These are phyloP conservation scores for Fusarium cicatricum DNA, from an alignment of 2,329 filamentous ascomycete species.

Conservation along the genomic window DNA sequence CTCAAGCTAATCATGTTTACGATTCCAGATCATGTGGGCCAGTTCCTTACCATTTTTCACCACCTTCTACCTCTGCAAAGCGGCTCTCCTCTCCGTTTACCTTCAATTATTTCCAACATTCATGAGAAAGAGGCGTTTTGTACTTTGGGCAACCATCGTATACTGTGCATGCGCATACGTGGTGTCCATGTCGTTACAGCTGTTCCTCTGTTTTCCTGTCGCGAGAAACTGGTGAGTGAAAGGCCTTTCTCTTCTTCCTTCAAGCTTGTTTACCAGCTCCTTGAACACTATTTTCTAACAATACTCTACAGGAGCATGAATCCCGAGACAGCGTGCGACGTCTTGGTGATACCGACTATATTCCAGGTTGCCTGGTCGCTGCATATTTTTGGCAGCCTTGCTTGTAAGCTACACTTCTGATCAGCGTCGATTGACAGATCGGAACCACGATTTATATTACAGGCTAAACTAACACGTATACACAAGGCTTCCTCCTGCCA, in stretches of 20 bases:
- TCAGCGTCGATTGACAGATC: no score
- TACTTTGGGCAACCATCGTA: constrained; percentile 4
- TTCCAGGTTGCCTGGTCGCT: constrained; percentile 28
- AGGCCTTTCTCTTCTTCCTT: rapidly evolving
- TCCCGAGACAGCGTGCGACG: constrained; percentile 2
- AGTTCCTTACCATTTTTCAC: constrained; percentile 20
- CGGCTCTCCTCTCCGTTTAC: constrained; percentile 27
- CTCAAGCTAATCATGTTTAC: background rate
- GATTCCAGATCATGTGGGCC: constrained; percentile 17
- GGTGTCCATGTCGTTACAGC: constrained; percentile 4
- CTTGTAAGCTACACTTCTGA: constrained; percentile 1
- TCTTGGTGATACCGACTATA: background rate
- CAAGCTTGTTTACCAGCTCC: background rate
- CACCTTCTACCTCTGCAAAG: constrained; percentile 34
- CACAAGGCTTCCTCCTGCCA: background rate
- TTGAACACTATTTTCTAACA: background rate
- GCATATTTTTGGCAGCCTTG: constrained; percentile 21
- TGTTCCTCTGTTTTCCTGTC: constrained; percentile 28
- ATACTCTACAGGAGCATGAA: background rate
- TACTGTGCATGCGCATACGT: constrained; percentile 16
- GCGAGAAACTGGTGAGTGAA: constrained; percentile 24
- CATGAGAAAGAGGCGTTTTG: constrained; percentile 21
- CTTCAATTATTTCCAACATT: constrained; percentile 31
- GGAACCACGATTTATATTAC: no score
- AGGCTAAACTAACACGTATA: background rate